Evolutionary conservation across 2,329 filamentous ascomycete genomes (phyloP), one percentile per base, ranked within the genome.

Genomic region (Alternaria conjuncta): DNA sequence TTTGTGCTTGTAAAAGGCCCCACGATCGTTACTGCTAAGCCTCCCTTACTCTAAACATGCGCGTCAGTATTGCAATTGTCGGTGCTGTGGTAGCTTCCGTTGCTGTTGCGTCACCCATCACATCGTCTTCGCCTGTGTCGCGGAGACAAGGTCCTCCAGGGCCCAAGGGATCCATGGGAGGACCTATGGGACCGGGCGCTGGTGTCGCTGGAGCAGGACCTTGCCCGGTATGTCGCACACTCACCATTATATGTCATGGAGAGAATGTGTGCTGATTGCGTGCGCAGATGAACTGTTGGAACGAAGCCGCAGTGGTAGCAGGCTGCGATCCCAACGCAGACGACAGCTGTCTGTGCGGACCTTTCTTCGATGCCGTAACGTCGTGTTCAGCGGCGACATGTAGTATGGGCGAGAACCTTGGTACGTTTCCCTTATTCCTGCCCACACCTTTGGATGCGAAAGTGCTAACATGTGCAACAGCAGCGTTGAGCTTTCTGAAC

Each of bases 281-380:
- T 7, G 11, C 25, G 28, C 47, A 78, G 77, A 65, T 64, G 57
- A 68, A 75, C 30, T 79, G 77, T 61, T 79, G 76, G 76, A 77
- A 78, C 44, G 71, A 77, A 61, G 71, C 70, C 5, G 76, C 71
- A 20, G 70, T 56, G 28, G 51, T 64, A 36, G 74, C 72, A 26
- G 60, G 56, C 4, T 79, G 77, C 57, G 75, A 79, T 51, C 77
- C 77, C 5, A 75, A 77, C 23, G 47, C 23, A 18, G 71, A 74
- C 61, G 75, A 79, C 18, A 64, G 64, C 9, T 79, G 77, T 49
- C 53, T 78, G 23, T 79, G 77, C 53, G 77, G 75, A 8, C 58
- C 65, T 5, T 79, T 79, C 63, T 76, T 79, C 51, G 72, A 78
- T 47, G 65, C 64, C 9, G 75, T 78, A 23, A 76, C 75, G 8